Evolutionary conservation across 2,329 filamentous ascomycete species (phyloP), one percentile per base, ranked within the genome.

Genomic region (Phoma herbarum): DNA sequence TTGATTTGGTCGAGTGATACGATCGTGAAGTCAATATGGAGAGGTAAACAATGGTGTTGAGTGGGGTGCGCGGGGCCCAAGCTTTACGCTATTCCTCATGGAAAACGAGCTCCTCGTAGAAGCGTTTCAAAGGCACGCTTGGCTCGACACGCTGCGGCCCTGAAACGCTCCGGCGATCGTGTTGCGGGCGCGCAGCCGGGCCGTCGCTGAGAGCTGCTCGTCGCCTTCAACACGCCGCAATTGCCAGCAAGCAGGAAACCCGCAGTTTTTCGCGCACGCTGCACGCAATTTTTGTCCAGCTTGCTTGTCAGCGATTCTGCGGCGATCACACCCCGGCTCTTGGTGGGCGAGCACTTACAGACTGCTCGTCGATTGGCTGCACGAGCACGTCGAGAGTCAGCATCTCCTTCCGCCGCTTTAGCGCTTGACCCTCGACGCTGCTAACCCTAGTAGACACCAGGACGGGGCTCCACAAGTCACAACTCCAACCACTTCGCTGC

Each of bases 71-170:
- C n/a, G n/a, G n/a, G n/a, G n/a, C n/a, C n/a, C n/a, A n/a, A n/a
- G n/a, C n/a, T n/a, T n/a, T n/a, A n/a, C n/a, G n/a, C n/a, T n/a
- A n/a, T n/a, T n/a, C n/a, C n/a, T n/a, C n/a, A n/a, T n/a, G n/a
- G n/a, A n/a, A n/a, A n/a, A n/a, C n/a, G n/a, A n/a, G n/a, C n/a
- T n/a, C n/a, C n/a, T n/a, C n/a, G n/a, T 35, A 56, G 52, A 52
- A 56, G 52, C 48, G 73, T 74, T 74, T 75, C 73, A 73, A 66
- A 60, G 45, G 48, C 52, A 41, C 47, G 51, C 60, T 63, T 67
- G 62, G 46, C 64, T 61, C 60, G 47, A 49, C 59, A 64, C 45
- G 59, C 57, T 50, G 60, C 39, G 35, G 31, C 42, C 39, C 65
- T 75, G 73, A 75, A 75, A 75, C 73, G 62, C 64, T 67, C 53